Evolutionary conservation across 2,329 filamentous ascomycete genomes (phyloP), one percentile per base, ranked within the genome.

Genomic region (Fusarium succisae): DNA sequence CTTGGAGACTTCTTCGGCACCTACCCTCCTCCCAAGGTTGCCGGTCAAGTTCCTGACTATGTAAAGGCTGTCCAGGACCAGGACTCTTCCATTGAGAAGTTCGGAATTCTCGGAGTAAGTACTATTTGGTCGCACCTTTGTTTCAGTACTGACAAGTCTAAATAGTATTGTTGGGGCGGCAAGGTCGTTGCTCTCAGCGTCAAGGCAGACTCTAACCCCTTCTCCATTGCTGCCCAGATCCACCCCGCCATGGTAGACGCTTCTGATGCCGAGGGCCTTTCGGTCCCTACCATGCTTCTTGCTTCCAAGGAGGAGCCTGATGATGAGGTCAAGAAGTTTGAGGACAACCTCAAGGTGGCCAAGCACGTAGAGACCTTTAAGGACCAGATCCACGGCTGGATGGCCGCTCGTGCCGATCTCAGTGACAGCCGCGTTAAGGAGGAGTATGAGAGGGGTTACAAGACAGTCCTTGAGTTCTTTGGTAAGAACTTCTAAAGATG

Each of bases 321-420:
- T 1, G 87, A 88, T 8, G 86, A 85, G 44, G 87, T 91, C 45
- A 83, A 89, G 80, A 84, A 88, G 79, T 91, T 89, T 70, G 85
- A 89, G 79, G 80, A 84, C n/a, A 83, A 83, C 15, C 84, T 93
- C 58, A 83, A 82, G 35, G 87, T 83, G 5, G 82, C 87, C 66
- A 90, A 90, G 77, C 86, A 91, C 71, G 87, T 92, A 60, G 91
- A 93, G 84, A 90, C 81, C n/a, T 93, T 92, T 77, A 76, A 78
- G 30, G 90, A 90, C 77, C 91, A 92, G 86, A 87, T 91, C 78
- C 92, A 94, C 81, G 92, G 92, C 50, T 94, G 91, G 91, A 94
- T 93, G 92, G 90, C 89, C 3, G 91, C 92, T 3, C 87, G 91
- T 32, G 86, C 88, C 1, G 83, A 93, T 77, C 82, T 93, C 37